Base-by-base conservation (phyloP, 306 rosid species). In the Quillaja saponaria region DNA sequence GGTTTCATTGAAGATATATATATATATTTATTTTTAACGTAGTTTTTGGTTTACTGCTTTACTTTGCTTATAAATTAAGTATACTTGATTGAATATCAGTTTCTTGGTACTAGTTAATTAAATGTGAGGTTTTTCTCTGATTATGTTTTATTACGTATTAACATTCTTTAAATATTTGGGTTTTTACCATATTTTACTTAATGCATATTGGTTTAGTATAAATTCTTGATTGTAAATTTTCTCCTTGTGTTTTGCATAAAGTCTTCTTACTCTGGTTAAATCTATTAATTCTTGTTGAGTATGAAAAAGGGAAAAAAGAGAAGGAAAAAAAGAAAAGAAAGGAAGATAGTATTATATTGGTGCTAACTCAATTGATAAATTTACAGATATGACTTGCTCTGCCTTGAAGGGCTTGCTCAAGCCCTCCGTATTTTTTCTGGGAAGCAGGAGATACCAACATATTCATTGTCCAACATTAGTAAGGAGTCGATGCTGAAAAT, bases 371-470 rank as follows among this genome's bases (percentile, higher is more conserved):
- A 7, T 40, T 31, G 61, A 31, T 62, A 6, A n/a, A 16, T 50
- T 48, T 33, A 45, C 72, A 91, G 97, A 78, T 91, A 91, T 68
- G 97, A 91, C 59, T 82, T 91, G 71, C 88, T 91, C 61, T 91
- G 96, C 68, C 91, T 91, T 13, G 97, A 91, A 75, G 97, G 97
- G 67, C 77, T 91, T 66, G 91, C 95, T 13, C 96, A 88, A 67
- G 84, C 96, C 1, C 95, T 91, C 28, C 81, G 88, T 42, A 67
- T 88, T 39, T 91, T 91, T 63, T 71, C 79, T 47, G 68, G 67
- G 69, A 10, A 21, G 58, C 86, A 85, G 63, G 79, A 80, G 74
- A 81, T 72, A 40, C 97, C 96, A 4, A 58, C 67, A 8, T 88
- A 88, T 48, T 81, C 39, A 61, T 55, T 88, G 81, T 73, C 95